Evolutionary conservation across 176 grass and related monocot genomes (phyloP).

Genomic region (Rhynchospora pubera): DNA sequence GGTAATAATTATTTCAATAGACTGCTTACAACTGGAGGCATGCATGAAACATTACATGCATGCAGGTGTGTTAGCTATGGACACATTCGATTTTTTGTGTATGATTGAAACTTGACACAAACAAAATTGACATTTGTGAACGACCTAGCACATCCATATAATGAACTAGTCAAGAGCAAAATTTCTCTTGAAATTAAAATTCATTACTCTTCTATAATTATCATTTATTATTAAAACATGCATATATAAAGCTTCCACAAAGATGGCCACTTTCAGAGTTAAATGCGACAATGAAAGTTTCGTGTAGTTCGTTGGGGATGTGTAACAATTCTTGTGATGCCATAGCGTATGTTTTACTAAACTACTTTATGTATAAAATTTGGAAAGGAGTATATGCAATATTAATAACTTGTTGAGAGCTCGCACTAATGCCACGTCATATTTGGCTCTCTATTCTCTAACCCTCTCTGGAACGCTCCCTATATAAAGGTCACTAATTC

Average conservation of each 20-base stretch:
- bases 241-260: background rate
- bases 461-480: background rate
- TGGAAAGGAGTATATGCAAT: background rate
- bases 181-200: background rate
- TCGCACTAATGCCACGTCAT: conserved; percentile 1
- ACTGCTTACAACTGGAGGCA: no score
- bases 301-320: background rate
- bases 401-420: conserved; percentile 6
- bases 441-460: background rate
- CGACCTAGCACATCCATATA: background rate
- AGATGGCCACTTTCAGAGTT: background rate
- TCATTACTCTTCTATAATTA: background rate
- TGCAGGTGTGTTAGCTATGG: no score
- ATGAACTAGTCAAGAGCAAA: background rate
- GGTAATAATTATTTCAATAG: no score
- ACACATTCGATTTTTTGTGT: background rate
- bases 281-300: background rate
- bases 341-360: conserved; percentile 3
- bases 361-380: conserved; percentile 21
- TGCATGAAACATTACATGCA: no score
- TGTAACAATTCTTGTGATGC: background rate
- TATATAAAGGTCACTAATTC: conserved; percentile 13
- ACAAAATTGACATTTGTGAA: background rate
- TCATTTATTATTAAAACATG: background rate
- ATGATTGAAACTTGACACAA: background rate